Evolutionary conservation across 2,329 filamentous ascomycete genomes (phyloP), one percentile per base, ranked within the genome.

Genomic region (Stachybotrys elegans): DNA sequence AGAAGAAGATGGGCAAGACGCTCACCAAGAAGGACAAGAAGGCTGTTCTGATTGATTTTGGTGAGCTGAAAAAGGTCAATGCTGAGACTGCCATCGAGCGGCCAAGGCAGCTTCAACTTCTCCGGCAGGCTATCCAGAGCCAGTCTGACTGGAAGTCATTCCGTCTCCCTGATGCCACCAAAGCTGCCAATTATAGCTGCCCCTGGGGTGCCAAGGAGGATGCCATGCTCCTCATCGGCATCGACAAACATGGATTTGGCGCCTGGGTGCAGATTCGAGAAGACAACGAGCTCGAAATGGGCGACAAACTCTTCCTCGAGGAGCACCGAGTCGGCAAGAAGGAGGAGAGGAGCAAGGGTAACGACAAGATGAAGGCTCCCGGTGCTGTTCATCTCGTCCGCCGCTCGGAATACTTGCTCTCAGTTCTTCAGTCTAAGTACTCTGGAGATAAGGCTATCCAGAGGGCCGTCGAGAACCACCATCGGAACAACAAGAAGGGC

Each of bases 301-400:
- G 73, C 2, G 90, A 95, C 56, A 97, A 96, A 59, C 88, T 97
- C 61, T 98, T 95, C 69, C 71, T 98, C 2, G 93, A 98, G 61
- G 94, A 98, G 65, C 91, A 97, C 63, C 86, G 92, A n/a, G 92
- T 97, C 16, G 93, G 95, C 63, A 93, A 94, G 69, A 97, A 97
- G 63, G 91, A 93, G 57, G 90, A 96, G 64, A 85, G 93, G 27
- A 86, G 75, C 57, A 88, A 89, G 57, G 80, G 72, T 14, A 84
- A 88, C 16, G 86, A 84, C 45, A 83, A 84, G 49, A 87, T 88
- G 27, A 94, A 95, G 58, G 95, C 92, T 3, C 93, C 93, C 4
- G 93, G 93, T n/a, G 92, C 93, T 19, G 93, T 98, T 22, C 93
- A 98, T 61, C 81, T 98, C 36, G 92, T 97, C 43, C 88, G 93